Evolutionary conservation across 2,329 filamentous ascomycete genomes (phyloP).

Genomic region (Bipolaris cookei): DNA sequence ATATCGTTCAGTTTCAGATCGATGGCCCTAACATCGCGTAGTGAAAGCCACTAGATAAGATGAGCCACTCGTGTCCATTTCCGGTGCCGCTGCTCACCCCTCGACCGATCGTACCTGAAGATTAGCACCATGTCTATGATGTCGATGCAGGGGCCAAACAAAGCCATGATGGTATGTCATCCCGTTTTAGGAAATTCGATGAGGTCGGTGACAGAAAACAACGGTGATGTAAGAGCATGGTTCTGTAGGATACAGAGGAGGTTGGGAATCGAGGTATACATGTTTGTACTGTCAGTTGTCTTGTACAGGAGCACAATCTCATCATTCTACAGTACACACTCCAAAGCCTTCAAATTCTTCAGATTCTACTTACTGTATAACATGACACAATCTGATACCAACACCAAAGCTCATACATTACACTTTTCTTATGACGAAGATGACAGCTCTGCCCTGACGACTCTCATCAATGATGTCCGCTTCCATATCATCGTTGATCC

Average conservation of each 20-base stretch:
- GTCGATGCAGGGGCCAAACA: slow-evolving; percentile 12
- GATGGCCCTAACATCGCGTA: neutral
- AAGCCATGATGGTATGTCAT: slow-evolving; percentile 13
- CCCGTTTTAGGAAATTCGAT: slow-evolving; percentile 3
- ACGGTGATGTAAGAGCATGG: slow-evolving; percentile 13
- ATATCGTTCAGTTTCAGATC: slow-evolving; percentile 9
- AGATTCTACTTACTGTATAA: too few relatives aligned
- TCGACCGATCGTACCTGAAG: slow-evolving; percentile 19
- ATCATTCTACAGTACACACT: neutral
- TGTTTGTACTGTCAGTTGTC: neutral
- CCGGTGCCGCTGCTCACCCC: neutral
- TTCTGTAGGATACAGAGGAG: neutral
- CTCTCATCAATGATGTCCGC: slow-evolving; percentile 28
- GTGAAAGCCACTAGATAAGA: neutral
- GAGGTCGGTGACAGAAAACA: slow-evolving; percentile 3
- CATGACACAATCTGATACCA: slow-evolving; percentile 15
- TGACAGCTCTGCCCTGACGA: slow-evolving; percentile 21
- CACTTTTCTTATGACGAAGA: slow-evolving; percentile 25
- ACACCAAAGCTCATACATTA: slow-evolving; percentile 18
- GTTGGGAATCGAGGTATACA: slow-evolving; percentile 2
- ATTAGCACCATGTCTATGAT: slow-evolving; percentile 22
- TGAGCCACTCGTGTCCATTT: slow-evolving; percentile 2
- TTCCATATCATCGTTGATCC: slow-evolving; percentile 23
- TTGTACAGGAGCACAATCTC: neutral
- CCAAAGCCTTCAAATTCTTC: neutral